phyloP scores from a whole-genome alignment of 208 protist species.

The Porcisia hertigi region DNA sequence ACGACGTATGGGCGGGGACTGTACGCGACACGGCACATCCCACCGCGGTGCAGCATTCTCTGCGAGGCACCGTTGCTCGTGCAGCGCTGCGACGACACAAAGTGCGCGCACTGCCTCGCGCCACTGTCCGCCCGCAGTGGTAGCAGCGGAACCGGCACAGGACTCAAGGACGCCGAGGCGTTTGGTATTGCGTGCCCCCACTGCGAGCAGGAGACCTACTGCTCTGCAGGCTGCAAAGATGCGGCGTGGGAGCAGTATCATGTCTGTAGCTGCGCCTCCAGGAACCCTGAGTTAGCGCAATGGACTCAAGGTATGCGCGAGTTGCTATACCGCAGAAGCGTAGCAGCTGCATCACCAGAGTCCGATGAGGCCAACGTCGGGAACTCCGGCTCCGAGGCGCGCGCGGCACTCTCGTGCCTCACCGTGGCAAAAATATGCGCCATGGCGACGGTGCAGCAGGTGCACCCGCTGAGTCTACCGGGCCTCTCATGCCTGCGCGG shows the following conservation, averaged over 20 bases:
- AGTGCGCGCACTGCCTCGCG: constrained; percentile 80
- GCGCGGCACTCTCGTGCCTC: constrained; percentile 71
- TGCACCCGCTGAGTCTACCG: constrained; percentile 69
- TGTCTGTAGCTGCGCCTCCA: constrained; percentile 65
- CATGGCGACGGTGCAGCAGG: constrained; percentile 76
- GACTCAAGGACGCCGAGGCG: background rate
- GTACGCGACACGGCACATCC: constrained; percentile 57
- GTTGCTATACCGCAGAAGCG: constrained; percentile 21
- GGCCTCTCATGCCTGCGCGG: constrained; percentile 59
- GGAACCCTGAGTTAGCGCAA: constrained; percentile 52
- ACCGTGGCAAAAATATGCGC: constrained; percentile 77
- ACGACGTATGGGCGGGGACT: constrained; percentile 69
- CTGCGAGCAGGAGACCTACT: constrained; percentile 75
- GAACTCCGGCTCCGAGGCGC: constrained; percentile 40
- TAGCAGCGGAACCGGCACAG: background rate
- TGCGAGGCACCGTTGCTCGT: constrained; percentile 61
- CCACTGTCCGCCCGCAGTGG: constrained; percentile 18
- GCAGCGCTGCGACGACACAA: constrained; percentile 45
- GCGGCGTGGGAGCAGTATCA: constrained; percentile 78
- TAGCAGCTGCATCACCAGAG: background rate
- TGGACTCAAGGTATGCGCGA: constrained; percentile 65
- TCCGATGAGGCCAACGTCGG: background rate
- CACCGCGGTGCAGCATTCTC: constrained; percentile 47
- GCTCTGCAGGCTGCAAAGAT: constrained; percentile 62
- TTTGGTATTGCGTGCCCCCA: constrained; percentile 44